Percentiles rank a stretch among this genome's conserved stretches.
Conservation (phyloP, 305 asterid genomes). For the Plantago lanceolata region DNA sequence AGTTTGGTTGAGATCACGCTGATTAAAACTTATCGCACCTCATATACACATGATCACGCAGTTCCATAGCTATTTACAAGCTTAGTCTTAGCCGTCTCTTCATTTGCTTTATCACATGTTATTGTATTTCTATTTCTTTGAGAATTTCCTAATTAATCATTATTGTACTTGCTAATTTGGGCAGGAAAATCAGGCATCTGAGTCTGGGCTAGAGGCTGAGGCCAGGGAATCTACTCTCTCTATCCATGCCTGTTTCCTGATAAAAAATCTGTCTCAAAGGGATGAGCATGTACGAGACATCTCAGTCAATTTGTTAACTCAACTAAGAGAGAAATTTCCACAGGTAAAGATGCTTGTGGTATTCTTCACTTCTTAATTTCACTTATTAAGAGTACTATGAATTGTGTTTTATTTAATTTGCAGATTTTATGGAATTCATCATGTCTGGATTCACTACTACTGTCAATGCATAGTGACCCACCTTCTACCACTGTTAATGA, state of each 20-base stretch:
- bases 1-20: too few species aligned
- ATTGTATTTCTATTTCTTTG: slow-evolving; percentile 15
- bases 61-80: not conserved
- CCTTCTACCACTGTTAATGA: slow-evolving; percentile 85
- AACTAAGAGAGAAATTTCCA: slow-evolving; percentile 88
- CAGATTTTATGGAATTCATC: slow-evolving; percentile 96
- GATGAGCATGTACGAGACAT: slow-evolving; percentile 88
- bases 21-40: too few species aligned
- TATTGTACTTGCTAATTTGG: slow-evolving; percentile 35
- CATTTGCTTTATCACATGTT: slow-evolving; percentile 3
- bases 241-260: slow-evolving; percentile 89
- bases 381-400: slow-evolving; percentile 26
- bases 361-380: slow-evolving; percentile 26
- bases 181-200: slow-evolving; percentile 88
- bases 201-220: slow-evolving; percentile 75
- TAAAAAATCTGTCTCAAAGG: slow-evolving; percentile 88
- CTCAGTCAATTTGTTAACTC: slow-evolving; percentile 77
- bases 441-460: slow-evolving; percentile 84
- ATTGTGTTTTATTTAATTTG: slow-evolving; percentile 27
- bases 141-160: slow-evolving; percentile 20
- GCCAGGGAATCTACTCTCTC: slow-evolving; percentile 79
- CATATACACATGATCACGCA: too few species aligned
- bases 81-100: not conserved
- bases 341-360: slow-evolving; percentile 55
- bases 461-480: slow-evolving; percentile 88